phyloP scores from a whole-genome alignment of 495 filamentous ascomycete genomes.

The Articulospora tetracladia region DNA sequence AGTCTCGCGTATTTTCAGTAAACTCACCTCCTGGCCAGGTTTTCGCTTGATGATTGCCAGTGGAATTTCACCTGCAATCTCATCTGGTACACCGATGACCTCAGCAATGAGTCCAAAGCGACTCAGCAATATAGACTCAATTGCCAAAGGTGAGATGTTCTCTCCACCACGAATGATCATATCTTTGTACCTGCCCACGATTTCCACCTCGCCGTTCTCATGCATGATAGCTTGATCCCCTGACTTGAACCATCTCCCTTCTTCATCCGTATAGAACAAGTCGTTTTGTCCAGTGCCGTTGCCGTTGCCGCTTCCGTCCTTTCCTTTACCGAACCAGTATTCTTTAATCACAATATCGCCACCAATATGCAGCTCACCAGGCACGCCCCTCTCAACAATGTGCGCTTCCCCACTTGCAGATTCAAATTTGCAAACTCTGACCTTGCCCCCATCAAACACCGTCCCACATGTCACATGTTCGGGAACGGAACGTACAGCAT shows the following conservation, averaged over 20 bases:
- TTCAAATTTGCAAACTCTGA: not conserved
- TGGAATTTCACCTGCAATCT: conserved; percentile 36
- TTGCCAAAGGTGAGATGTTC: conserved; percentile 37
- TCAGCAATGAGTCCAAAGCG: conserved; percentile 22
- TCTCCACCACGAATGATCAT: conserved; percentile 46
- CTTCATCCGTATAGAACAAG: conserved; percentile 34
- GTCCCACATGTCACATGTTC: not conserved
- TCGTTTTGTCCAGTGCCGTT: too few species aligned
- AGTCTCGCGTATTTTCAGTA: not conserved
- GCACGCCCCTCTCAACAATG: not conserved
- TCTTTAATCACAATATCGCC: not conserved
- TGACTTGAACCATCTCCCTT: conserved; percentile 34
- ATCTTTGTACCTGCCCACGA: conserved; percentile 46
- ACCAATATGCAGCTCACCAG: conserved; percentile 8
- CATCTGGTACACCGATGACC: conserved; percentile 35
- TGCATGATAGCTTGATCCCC: conserved; percentile 44
- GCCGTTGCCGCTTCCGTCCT: not conserved
- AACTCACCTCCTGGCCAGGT: not conserved
- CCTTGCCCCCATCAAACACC: not conserved
- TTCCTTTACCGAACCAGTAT: not conserved
- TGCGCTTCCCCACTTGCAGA: not conserved
- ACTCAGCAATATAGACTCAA: conserved; percentile 28
- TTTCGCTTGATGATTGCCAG: conserved; percentile 30
- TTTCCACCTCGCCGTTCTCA: conserved; percentile 29
- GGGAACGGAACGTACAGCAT: not conserved